Evolutionary conservation across 257 asterid species (phyloP), one percentile per base, ranked within the genome.

Genomic region (Cruciata laevipes): DNA sequence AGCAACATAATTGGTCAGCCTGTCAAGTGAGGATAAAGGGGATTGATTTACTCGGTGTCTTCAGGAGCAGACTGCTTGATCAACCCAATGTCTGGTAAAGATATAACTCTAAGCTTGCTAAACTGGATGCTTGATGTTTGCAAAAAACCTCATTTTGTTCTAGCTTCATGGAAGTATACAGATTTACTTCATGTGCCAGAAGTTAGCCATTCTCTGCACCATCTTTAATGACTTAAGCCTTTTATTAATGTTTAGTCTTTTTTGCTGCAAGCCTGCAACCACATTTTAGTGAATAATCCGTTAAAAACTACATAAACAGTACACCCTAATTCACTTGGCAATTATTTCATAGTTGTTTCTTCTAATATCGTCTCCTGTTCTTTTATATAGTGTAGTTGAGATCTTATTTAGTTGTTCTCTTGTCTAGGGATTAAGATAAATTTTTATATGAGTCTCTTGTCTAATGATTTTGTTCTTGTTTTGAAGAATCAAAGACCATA

Each of bases 1-100:
- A 25, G 79, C 73, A 20, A 82, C 80, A 78, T 73, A 70, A 24
- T 59, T 52, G 12, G 62, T 68, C 73, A 70, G 69, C 71, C 70
- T 66, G 61, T 17, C 30, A 38, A 47, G 69, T 27, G 25, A 47
- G 62, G 33, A 2, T 3, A 51, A 66, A 51, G 44, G 18, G 21
- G n/a, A 7, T 8, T 49, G 61, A 57, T 65, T 61, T 10, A 9
- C 18, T 30, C 13, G 40, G 18, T 18, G 30, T 30, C 18, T 5
- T 24, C 57, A 17, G 55, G 64, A 59, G 70, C 30, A 13, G 66
- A 71, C 55, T 49, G 51, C 31, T 38, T 0, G 13, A n/a, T 42
- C 35, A 21, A 13, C 66, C 58, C 38, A 51, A 12, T 8, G 42
- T 55, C 60, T 64, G 75, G 70, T 64, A 71, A 71, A 61, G 4